Percentiles rank a stretch among this genome's conserved stretches.
phyloP scores from a whole-genome alignment of 73 alveolate genomes.

The Paramecium bursaria region DNA sequence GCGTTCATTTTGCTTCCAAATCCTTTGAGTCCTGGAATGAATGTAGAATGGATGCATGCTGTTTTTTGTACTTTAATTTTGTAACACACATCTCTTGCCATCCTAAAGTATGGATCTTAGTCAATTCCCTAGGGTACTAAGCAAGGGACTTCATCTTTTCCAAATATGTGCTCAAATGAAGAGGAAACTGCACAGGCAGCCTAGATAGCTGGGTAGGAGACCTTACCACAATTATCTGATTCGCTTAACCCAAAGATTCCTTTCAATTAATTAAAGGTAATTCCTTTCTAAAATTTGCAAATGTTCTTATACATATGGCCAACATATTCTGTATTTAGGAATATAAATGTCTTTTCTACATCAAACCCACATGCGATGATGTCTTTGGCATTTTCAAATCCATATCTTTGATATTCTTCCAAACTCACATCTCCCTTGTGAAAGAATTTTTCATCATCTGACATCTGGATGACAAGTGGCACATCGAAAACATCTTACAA shows the following conservation, averaged over 20 bases:
- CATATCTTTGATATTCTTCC: constrained; percentile 83
- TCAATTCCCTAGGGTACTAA: constrained; percentile 99
- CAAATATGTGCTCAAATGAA: constrained; percentile 94
- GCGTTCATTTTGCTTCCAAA: constrained; percentile 86
- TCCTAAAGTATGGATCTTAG: constrained; percentile 99
- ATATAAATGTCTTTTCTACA: constrained; percentile 98
- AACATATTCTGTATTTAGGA: constrained; percentile 94
- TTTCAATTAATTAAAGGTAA: constrained; percentile 86
- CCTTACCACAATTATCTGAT: constrained; percentile 96
- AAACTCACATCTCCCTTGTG: constrained; percentile 77
- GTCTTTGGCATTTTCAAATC: constrained; percentile 96
- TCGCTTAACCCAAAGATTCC: constrained; percentile 97
- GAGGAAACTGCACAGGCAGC: constrained; percentile 98
- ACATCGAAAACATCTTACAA: constrained; percentile 98
- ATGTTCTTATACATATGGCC: constrained; percentile 93
- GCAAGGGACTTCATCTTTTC: constrained; percentile 87
- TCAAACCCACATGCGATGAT: constrained; percentile 99
- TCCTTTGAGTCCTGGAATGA: constrained; percentile 99
- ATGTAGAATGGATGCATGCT: constrained; percentile 91
- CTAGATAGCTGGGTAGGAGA: constrained; percentile 98
- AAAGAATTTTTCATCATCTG: constrained; percentile 99
- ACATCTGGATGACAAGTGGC: constrained; percentile 97
- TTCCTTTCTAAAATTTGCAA: constrained; percentile 87
- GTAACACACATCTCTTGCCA: constrained; percentile 98
- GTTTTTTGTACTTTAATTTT: constrained; percentile 96